A percentile compares a stretch with the other conserved stretches of the same genome.
Conservation (phyloP, 2,329 filamentous ascomycete species). For the Colletotrichum melonis region DNA sequence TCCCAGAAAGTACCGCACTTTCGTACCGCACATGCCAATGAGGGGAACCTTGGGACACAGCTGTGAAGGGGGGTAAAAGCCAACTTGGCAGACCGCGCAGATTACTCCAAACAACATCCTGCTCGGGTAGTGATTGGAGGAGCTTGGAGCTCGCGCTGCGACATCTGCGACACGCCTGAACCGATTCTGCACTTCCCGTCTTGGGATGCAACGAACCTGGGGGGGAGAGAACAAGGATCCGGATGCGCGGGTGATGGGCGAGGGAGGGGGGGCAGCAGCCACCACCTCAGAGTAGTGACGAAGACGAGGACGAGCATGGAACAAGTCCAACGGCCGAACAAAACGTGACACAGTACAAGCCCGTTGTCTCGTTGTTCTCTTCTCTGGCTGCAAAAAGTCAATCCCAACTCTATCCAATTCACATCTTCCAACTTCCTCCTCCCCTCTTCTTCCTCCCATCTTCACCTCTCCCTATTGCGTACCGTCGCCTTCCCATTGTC, state of each 20-base stretch:
- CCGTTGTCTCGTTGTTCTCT: constrained; percentile 9
- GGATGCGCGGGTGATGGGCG: constrained; percentile 19
- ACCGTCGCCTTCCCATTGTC: neutral
- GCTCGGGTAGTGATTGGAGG: constrained; percentile 27
- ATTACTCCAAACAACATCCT: neutral
- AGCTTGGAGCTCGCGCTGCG: constrained; percentile 28
- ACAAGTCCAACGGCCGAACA: neutral
- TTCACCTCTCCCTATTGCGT: neutral
- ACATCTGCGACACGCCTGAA: constrained; percentile 34
- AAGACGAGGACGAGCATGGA: neutral
- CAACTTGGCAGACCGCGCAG: constrained; percentile 15
- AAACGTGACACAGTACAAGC: constrained; percentile 22
- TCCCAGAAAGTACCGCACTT: constrained; percentile 7
- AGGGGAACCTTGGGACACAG: constrained; percentile 1
- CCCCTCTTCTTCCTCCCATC: neutral
- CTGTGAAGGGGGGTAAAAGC: constrained; percentile 10
- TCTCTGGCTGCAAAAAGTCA: constrained; percentile 29
- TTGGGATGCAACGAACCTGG: constrained; percentile 11
- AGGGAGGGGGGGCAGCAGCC: neutral
- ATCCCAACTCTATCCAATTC: constrained; percentile 24
- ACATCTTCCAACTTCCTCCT: neutral
- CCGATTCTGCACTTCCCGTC: constrained; percentile 31
- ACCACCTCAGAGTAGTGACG: constrained; percentile 10
- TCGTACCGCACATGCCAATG: constrained; percentile 15
- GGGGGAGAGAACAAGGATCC: constrained; percentile 25